phyloP scores from a whole-genome alignment of 2,329 filamentous ascomycete genomes.

The Madurella mycetomatis region DNA sequence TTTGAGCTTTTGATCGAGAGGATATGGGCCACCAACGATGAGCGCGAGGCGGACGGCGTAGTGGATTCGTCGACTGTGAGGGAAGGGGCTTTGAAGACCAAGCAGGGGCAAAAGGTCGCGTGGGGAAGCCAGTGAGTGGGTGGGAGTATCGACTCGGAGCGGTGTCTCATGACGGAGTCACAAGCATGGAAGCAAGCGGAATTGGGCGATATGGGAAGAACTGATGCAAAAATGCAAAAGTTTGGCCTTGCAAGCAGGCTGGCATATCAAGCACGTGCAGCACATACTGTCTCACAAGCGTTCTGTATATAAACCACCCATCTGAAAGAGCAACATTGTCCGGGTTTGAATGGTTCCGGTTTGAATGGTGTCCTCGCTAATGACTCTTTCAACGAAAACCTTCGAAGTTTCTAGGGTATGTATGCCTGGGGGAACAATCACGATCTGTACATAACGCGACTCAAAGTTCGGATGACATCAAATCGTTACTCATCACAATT shows the following conservation, averaged over 20 bases:
- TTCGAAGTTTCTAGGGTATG: no score
- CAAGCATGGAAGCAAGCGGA: neutral
- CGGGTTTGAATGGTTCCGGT: neutral
- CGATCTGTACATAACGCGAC: no score
- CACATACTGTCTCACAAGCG: no score
- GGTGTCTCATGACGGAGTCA: neutral
- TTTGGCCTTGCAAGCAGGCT: no score
- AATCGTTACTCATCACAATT: no score
- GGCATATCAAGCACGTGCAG: no score
- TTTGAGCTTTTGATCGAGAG: slow-evolving; percentile 82
- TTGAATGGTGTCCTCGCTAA: neutral
- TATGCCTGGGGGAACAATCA: no score
- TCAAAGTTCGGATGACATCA: no score
- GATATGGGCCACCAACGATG: slow-evolving; percentile 84
- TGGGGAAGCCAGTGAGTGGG: slow-evolving; percentile 34
- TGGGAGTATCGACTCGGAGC: neutral
- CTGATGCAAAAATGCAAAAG: no score
- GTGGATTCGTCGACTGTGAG: slow-evolving; percentile 25
- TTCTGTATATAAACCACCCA: neutral
- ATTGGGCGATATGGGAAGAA: no score
- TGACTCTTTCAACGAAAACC: no score
- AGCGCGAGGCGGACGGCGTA: slow-evolving; percentile 33
- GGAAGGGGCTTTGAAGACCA: slow-evolving; percentile 29
- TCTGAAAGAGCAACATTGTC: neutral
- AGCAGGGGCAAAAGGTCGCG: slow-evolving; percentile 37